Evolutionary conservation across 768 basidiomycete species (phyloP), one percentile per base, ranked within the genome.

Genomic region (Panaeolus papilionaceus): DNA sequence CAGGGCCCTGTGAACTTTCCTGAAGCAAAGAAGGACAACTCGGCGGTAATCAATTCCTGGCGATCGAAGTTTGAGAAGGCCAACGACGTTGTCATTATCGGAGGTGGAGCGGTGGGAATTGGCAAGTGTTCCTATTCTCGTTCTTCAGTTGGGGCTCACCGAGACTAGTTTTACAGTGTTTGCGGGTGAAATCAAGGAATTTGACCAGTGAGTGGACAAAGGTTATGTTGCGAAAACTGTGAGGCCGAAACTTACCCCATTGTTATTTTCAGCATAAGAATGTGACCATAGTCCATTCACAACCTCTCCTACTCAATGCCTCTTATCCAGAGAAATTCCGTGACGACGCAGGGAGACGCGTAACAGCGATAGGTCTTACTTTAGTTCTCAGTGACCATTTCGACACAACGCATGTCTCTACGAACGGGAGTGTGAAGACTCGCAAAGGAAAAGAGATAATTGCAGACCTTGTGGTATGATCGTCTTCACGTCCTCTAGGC

Each of bases 211-310:
- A 63, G 73, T 45, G 20, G n/a, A 18, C 45, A 38, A 23, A 23
- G 20, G 5, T 39, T 63, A 12, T 9, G 3, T 28, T 54, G 44
- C 49, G 20, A 37, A 33, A 20, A 26, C 4, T n/a, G 9, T 37
- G 7, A 33, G 26, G 67, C 72, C 78, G 23, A 39, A 83, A 38
- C 39, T 83, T 2, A 78, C 81, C 63, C 70, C 74, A 23, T 58
- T 40, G 20, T 11, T 28, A 3, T 49, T n/a, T 58, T 16, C 54
- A 81, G 80, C 65, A 70, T 9, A 87, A 84, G 69, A 73, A 75
- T 37, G 83, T 91, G 16, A 88, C 87, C 26, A 81, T 91, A 63
- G 83, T 91, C 4, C 89, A 91, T 10, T 80, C 82, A 47, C 78
- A 80, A 39, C 63, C 64, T 3, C 73, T 79, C 33, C 82, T 90